Conservation (phyloP, 2,329 filamentous ascomycete species). For the Exophiala xenobiotica region DNA sequence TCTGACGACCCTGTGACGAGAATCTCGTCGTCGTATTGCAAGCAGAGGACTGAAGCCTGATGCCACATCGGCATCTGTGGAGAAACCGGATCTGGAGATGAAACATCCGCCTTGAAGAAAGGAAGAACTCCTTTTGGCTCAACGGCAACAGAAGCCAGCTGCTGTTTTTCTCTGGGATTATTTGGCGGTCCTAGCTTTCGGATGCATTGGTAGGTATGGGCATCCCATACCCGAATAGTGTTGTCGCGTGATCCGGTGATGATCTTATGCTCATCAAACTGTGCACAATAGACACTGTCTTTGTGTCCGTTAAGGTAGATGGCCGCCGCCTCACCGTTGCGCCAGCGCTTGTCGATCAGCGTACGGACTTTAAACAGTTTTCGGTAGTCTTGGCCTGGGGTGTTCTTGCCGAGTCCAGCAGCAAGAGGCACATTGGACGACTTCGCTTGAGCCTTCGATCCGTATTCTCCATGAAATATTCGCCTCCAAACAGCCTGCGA, state of each 20-base stretch:
- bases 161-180: constrained; percentile 51
- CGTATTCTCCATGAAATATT: constrained; percentile 60
- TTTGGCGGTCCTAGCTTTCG: constrained; percentile 81
- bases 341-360: constrained; percentile 77
- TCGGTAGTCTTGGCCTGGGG: constrained; percentile 75
- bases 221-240: constrained; percentile 94
- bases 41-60: constrained; percentile 86
- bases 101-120: constrained; percentile 50
- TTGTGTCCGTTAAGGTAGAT: constrained; percentile 91
- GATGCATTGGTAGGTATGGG: constrained; percentile 80
- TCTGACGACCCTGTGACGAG: constrained; percentile 95
- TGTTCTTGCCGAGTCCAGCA: constrained; percentile 54
- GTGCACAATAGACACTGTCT: constrained; percentile 95
- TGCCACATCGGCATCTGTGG: constrained; percentile 58
- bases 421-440: constrained; percentile 18
- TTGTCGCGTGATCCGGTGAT: constrained; percentile 94
- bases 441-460: constrained; percentile 22
- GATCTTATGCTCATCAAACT: constrained; percentile 98
- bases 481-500: constrained; percentile 62
- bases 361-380: constrained; percentile 76
- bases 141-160: constrained; percentile 51
- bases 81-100: constrained; percentile 43
- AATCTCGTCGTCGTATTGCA: constrained; percentile 90
- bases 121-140: constrained; percentile 41
- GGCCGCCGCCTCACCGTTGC: constrained; percentile 70